Evolutionary conservation across 257 asterid species (phyloP).

Genomic region (Cinchona pubescens): DNA sequence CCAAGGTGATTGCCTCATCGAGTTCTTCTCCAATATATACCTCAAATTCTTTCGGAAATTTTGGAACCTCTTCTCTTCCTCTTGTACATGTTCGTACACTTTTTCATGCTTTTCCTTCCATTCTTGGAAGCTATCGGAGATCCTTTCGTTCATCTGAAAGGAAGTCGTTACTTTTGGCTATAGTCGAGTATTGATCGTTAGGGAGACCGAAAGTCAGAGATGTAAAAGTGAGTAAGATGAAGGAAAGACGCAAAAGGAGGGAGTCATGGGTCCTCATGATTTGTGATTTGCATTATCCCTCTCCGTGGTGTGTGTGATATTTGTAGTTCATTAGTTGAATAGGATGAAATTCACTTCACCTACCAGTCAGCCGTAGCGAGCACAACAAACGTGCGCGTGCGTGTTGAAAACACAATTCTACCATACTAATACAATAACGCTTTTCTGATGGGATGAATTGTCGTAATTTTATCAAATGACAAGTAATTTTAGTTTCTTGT

Average conservation of each 20-base stretch:
- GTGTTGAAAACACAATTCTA: neutral
- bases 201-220: slow-evolving; percentile 1
- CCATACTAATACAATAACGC: too few species aligned
- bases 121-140: slow-evolving; percentile 27
- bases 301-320: neutral
- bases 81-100: slow-evolving; percentile 25
- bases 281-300: neutral
- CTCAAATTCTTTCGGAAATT: slow-evolving; percentile 26
- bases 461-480: too few species aligned
- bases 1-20: slow-evolving; percentile 10
- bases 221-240: neutral
- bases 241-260: neutral
- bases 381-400: neutral
- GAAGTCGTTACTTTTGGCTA: slow-evolving; percentile 1
- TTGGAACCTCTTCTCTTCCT: slow-evolving; percentile 27
- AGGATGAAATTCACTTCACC: neutral
- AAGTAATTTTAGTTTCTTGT: too few species aligned
- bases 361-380: neutral
- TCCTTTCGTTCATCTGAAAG: slow-evolving; percentile 21
- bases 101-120: slow-evolving; percentile 35
- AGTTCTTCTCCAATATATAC: slow-evolving; percentile 27
- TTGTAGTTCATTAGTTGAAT: neutral
- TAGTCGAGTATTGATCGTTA: slow-evolving; percentile 15
- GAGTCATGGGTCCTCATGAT: neutral
- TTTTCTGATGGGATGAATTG: too few species aligned